Percentiles rank a stretch among this genome's conserved stretches.
Evolutionary conservation across 1,284 basidiomycete genomes (phyloP).

Genomic region (Grifola frondosa): DNA sequence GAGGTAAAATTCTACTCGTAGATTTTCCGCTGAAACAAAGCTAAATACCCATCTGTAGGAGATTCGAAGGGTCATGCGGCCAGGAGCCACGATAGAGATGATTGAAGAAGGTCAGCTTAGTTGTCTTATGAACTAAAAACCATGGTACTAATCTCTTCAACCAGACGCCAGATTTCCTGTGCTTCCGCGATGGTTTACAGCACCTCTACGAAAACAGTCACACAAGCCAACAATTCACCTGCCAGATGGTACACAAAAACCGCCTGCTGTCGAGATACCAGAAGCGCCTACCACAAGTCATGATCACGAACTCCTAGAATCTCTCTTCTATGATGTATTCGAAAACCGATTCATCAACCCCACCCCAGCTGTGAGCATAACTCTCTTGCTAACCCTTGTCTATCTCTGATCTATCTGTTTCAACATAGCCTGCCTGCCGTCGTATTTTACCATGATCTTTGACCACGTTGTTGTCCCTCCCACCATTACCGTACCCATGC

Average conservation of each 20-base stretch:
- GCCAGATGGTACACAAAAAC: conserved; percentile 19
- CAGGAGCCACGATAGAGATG: conserved; percentile 64
- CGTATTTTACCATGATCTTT: conserved; percentile 68
- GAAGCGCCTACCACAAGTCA: too few relatives aligned
- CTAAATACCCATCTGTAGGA: conserved; percentile 44
- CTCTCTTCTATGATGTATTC: conserved; percentile 32
- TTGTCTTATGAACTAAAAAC: not conserved
- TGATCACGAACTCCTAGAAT: conserved; percentile 33
- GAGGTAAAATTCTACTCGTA: conserved; percentile 44
- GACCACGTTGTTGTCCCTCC: conserved; percentile 60
- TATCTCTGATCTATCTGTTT: not conserved
- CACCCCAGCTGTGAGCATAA: conserved; percentile 29
- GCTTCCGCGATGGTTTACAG: conserved; percentile 35
- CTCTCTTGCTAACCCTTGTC: not conserved
- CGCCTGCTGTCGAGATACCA: conserved; percentile 10
- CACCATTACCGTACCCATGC: conserved; percentile 63
- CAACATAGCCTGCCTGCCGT: conserved; percentile 57
- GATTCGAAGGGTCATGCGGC: conserved; percentile 61
- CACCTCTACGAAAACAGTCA: conserved; percentile 27
- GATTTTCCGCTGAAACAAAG: not conserved
- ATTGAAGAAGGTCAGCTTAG: conserved; percentile 57
- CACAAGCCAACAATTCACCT: conserved; percentile 19
- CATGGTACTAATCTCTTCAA: too few relatives aligned
- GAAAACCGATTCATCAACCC: conserved; percentile 35
- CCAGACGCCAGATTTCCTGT: conserved; percentile 34